Conservation (phyloP, 176 grass and related monocot genomes). For the Chloris gayana region DNA sequence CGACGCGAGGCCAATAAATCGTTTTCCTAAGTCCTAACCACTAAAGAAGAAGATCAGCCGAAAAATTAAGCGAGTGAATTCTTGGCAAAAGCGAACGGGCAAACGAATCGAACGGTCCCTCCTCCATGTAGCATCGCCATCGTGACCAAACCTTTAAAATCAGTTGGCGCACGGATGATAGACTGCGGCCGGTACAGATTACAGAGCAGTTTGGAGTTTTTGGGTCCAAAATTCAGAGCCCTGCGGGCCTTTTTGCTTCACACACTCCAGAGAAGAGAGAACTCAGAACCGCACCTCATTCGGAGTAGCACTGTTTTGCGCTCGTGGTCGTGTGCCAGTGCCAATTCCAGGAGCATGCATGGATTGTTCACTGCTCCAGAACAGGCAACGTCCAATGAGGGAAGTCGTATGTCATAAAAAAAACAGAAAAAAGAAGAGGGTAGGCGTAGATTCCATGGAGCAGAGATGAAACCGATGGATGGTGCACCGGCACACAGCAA, state of each 20-base stretch:
- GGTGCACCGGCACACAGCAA: not conserved
- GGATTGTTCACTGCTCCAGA: not conserved
- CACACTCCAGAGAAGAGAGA: too few relatives aligned
- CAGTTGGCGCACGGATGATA: not conserved
- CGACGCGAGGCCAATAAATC: not conserved
- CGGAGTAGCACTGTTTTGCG: not conserved
- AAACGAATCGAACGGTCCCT: not conserved
- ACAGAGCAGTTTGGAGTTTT: too few relatives aligned
- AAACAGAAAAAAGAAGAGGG: not conserved
- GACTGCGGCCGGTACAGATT: not conserved
- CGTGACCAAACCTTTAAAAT: not conserved
- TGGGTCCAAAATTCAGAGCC: too few relatives aligned
- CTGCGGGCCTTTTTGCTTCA: not conserved
- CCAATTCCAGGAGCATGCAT: not conserved
- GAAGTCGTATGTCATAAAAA: too few relatives aligned
- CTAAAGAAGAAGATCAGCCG: not conserved
- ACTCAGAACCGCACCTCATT: not conserved
- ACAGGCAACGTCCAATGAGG: too few relatives aligned
- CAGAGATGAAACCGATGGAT: not conserved
- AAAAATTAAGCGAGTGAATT: not conserved
- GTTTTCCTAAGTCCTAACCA: not conserved
- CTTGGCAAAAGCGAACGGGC: constrained; percentile 12
- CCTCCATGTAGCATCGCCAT: not conserved
- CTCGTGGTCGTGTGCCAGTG: not conserved
- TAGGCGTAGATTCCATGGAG: not conserved